Evolutionary conservation across 768 basidiomycete species (phyloP).

Genomic region (Tulasnella sp.): DNA sequence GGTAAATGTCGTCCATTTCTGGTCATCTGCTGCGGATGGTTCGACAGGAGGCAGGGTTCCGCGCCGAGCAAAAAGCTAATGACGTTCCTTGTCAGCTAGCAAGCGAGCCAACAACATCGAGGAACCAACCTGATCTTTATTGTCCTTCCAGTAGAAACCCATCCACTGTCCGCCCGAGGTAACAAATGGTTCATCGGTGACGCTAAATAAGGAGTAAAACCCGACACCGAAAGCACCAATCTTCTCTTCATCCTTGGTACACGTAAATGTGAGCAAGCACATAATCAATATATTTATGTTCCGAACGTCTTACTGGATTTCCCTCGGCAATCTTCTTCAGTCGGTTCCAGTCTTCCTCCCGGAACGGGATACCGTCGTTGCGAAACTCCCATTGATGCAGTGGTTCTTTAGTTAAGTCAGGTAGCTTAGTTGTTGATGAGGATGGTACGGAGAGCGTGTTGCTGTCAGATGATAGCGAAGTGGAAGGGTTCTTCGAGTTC

Average conservation of each 20-base stretch:
- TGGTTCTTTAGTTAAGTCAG: slow-evolving; percentile 53
- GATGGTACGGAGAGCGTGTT: slow-evolving; percentile 46
- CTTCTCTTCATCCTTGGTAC: slow-evolving; percentile 72
- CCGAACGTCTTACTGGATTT: slow-evolving; percentile 6
- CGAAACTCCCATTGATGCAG: slow-evolving; percentile 75
- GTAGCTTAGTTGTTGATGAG: slow-evolving; percentile 31
- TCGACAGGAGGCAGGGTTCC: slow-evolving; percentile 40
- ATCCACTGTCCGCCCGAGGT: slow-evolving; percentile 66
- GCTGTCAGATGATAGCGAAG: slow-evolving; percentile 51
- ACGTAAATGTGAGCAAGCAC: slow-evolving; percentile 11
- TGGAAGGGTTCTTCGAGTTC: slow-evolving; percentile 30
- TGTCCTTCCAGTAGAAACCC: slow-evolving; percentile 94
- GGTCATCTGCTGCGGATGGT: slow-evolving; percentile 20
- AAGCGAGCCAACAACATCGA: background rate
- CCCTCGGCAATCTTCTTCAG: slow-evolving; percentile 67
- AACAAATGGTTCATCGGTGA: slow-evolving; percentile 34
- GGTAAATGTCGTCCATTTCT: slow-evolving; percentile 78
- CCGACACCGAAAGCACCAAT: slow-evolving; percentile 90
- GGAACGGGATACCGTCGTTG: slow-evolving; percentile 80
- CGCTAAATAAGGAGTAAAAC: slow-evolving; percentile 29
- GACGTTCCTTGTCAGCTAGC: background rate
- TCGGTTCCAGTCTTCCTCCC: slow-evolving; percentile 80
- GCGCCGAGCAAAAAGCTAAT: slow-evolving; percentile 71
- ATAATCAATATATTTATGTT: slow-evolving; percentile 31
- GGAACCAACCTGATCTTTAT: slow-evolving; percentile 56